Evolutionary conservation across 805 yeast species (phyloP).

Genomic region (Lachancea kluyveri): DNA sequence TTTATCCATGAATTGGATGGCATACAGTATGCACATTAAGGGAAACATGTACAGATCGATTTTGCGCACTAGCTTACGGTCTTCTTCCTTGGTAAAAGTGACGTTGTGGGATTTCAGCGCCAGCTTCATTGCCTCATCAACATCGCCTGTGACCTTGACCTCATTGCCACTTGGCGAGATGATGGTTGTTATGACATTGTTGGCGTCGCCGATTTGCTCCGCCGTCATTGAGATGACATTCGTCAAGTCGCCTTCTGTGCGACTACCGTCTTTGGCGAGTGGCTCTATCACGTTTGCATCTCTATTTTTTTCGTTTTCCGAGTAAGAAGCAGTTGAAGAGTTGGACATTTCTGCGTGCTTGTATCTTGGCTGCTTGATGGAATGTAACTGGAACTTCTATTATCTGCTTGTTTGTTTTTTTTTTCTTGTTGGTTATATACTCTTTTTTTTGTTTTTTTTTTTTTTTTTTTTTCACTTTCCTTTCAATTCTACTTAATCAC

Average conservation of each 20-base stretch:
- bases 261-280: no score
- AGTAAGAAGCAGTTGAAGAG: no score
- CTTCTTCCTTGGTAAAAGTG: constrained; percentile 23
- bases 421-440: no score
- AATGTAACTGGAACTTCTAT: no score
- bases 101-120: constrained; percentile 29
- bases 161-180: constrained; percentile 14
- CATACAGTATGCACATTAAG: constrained; percentile 38
- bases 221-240: constrained; percentile 8
- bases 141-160: constrained; percentile 30
- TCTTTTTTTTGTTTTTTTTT: no score
- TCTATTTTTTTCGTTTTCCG: constrained; percentile 2
- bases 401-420: no score
- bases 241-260: no score
- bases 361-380: no score
- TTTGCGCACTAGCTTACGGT: constrained; percentile 34
- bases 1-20: constrained; percentile 52
- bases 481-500: no score
- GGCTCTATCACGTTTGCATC: constrained; percentile 3
- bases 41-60: constrained; percentile 44
- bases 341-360: no score
- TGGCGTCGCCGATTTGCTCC: constrained; percentile 7
- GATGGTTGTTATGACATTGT: constrained; percentile 5
- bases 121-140: constrained; percentile 38
- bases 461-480: no score